phyloP scores from a whole-genome alignment of 345 rosid genomes.

The Pugionium cornutum region DNA sequence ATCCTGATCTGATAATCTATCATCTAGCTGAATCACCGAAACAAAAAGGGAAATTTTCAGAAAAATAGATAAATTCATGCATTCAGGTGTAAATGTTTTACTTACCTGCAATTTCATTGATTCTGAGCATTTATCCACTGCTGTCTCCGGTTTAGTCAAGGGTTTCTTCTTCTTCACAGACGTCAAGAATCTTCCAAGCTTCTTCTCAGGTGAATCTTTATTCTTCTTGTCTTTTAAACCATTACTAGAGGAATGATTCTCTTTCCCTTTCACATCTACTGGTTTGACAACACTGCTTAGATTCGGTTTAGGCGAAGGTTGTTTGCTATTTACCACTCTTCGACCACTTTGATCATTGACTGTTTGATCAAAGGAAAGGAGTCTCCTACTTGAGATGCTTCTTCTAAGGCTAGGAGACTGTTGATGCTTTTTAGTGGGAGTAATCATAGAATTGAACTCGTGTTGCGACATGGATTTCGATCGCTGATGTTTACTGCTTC shows the following conservation, averaged over 20 bases:
- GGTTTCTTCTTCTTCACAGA: slow-evolving; percentile 47
- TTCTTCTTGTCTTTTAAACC: slow-evolving; percentile 54
- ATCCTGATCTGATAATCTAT: slow-evolving; percentile 62
- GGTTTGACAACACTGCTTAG: slow-evolving; percentile 34
- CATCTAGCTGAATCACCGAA: slow-evolving; percentile 54
- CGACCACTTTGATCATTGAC: slow-evolving; percentile 39
- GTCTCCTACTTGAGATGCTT: slow-evolving; percentile 67
- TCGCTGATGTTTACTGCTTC: slow-evolving; percentile 64
- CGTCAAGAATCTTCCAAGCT: slow-evolving; percentile 44
- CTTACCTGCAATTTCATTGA: slow-evolving; percentile 22
- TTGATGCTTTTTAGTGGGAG: slow-evolving; percentile 48
- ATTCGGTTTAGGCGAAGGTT: slow-evolving; percentile 44
- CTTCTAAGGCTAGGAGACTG: slow-evolving; percentile 53
- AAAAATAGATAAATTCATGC: background rate
- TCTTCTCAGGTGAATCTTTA: slow-evolving; percentile 61
- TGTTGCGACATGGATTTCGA: slow-evolving; percentile 74
- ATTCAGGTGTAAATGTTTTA: background rate
- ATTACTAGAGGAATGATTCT: slow-evolving; percentile 57
- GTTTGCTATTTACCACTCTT: slow-evolving; percentile 48
- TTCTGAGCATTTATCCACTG: slow-evolving; percentile 20
- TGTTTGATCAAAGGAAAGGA: slow-evolving; percentile 47
- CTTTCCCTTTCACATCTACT: slow-evolving; percentile 65
- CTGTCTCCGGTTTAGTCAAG: slow-evolving; percentile 17
- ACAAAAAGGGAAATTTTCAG: slow-evolving; percentile 11
- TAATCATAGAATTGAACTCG: slow-evolving; percentile 52